phyloP scores from a whole-genome alignment of 768 basidiomycete genomes.

The Podaxis sp. region DNA sequence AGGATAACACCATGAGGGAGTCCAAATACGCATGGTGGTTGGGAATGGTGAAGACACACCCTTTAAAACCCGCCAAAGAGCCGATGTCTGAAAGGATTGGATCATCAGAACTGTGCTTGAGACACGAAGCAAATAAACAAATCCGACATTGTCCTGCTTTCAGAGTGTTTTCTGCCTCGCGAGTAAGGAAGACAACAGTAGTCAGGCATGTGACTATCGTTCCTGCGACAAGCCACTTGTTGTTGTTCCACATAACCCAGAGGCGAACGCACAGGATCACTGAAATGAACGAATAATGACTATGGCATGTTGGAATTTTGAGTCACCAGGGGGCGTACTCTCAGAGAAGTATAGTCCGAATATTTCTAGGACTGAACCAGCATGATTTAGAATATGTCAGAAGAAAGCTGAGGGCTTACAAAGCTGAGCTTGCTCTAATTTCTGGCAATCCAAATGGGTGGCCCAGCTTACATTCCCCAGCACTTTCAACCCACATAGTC shows the following conservation, averaged over 20 bases:
- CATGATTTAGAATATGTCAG: background rate
- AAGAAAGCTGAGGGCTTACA: background rate
- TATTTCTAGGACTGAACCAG: background rate
- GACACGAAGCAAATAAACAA: background rate
- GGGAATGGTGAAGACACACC: background rate
- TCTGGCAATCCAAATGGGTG: background rate
- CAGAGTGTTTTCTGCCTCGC: background rate
- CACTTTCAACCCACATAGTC: background rate
- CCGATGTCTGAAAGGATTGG: background rate
- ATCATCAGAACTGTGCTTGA: background rate
- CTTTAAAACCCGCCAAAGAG: background rate
- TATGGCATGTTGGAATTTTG: background rate
- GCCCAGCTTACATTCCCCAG: background rate
- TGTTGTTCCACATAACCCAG: background rate
- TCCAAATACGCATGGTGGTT: background rate
- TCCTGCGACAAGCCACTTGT: background rate
- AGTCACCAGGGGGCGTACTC: background rate
- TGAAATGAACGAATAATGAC: background rate
- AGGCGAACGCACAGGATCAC: background rate
- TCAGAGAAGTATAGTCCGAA: background rate
- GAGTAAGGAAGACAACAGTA: background rate
- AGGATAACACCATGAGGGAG: background rate
- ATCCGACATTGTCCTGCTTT: background rate
- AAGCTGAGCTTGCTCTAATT: background rate
- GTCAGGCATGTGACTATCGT: background rate